Evolutionary conservation across 1,139 yeast species (phyloP).

Genomic region (Geotrichum histeridarum): DNA sequence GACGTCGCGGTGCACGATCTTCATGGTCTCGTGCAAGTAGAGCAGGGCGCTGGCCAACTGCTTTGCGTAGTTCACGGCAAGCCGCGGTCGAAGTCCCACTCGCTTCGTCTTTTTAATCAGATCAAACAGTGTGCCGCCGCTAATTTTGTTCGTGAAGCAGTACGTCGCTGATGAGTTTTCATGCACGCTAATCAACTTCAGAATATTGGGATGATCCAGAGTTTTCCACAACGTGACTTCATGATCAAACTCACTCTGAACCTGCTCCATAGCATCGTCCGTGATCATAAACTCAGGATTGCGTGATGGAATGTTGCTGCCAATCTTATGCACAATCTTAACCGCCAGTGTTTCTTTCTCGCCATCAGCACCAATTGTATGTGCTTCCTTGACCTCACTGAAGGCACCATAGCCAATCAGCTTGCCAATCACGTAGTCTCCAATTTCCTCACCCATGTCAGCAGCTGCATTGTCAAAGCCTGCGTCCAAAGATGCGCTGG

Average conservation of each 20-base stretch:
- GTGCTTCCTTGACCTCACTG: conserved; percentile 81
- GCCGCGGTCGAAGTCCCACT: conserved; percentile 17
- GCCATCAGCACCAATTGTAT: conserved; percentile 40
- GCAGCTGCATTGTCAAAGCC: background rate
- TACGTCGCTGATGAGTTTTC: conserved; percentile 62
- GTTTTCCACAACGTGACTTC: conserved; percentile 75
- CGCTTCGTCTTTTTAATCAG: conserved; percentile 48
- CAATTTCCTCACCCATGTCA: conserved; percentile 51
- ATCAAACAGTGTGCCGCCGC: conserved; percentile 81
- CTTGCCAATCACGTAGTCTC: conserved; percentile 48
- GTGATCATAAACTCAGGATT: conserved; percentile 12
- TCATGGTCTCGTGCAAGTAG: conserved; percentile 65
- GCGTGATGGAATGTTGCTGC: conserved; percentile 8
- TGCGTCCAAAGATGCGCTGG: conserved; percentile 14
- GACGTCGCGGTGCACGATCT: conserved; percentile 79
- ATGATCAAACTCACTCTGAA: conserved; percentile 52
- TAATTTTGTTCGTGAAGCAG: conserved; percentile 65
- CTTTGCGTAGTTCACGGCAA: conserved; percentile 39
- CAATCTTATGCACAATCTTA: conserved; percentile 55
- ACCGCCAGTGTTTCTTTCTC: conserved; percentile 52
- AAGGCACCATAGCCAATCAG: conserved; percentile 91
- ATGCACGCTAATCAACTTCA: conserved; percentile 56
- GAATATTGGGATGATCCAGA: conserved; percentile 58
- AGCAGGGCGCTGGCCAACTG: conserved; percentile 60
- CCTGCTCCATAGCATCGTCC: conserved; percentile 29